phyloP scores from a whole-genome alignment of 192 early-diverging fungal species.

The Gaertneriomyces sp. region DNA sequence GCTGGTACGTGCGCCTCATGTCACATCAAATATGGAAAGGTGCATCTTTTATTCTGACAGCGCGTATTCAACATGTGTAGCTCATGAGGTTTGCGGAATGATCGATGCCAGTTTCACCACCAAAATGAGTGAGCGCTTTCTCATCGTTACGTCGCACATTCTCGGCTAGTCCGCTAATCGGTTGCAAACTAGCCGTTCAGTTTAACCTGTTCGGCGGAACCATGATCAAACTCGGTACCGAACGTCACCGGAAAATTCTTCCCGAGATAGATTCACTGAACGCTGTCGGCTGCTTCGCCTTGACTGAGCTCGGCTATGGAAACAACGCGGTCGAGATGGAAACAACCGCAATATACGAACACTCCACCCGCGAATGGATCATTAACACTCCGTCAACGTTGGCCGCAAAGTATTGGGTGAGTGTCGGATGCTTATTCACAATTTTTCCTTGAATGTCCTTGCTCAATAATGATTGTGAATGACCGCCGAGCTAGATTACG shows the following conservation, averaged over 20 bases:
- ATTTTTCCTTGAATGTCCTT: too few relatives aligned
- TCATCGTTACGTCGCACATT: too few relatives aligned
- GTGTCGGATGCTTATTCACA: too few relatives aligned
- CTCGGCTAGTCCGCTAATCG: too few relatives aligned
- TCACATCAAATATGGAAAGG: too few relatives aligned
- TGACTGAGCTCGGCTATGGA: constrained; percentile 77
- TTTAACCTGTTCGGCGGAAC: constrained; percentile 29
- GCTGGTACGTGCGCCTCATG: constrained; percentile 5
- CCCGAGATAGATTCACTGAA: constrained; percentile 62
- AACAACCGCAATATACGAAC: constrained; percentile 56
- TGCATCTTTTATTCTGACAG: not conserved
- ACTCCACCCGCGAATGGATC: constrained; percentile 62
- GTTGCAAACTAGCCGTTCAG: too few relatives aligned
- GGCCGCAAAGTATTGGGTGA: constrained; percentile 69
- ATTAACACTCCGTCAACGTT: constrained; percentile 70
- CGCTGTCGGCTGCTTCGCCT: constrained; percentile 69
- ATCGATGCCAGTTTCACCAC: constrained; percentile 70
- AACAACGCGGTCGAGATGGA: constrained; percentile 84
- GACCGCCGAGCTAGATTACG: constrained; percentile 46
- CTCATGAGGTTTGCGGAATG: constrained; percentile 73
- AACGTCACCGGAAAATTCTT: constrained; percentile 64
- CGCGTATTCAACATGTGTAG: constrained; percentile 28
- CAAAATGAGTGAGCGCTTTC: constrained; percentile 49
- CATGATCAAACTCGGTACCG: constrained; percentile 68
- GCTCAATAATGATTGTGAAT: too few relatives aligned